Evolutionary conservation across 371 early-diverging fungal genomes (phyloP), one percentile per base, ranked within the genome.

Genomic region (Mucor plumbeus): DNA sequence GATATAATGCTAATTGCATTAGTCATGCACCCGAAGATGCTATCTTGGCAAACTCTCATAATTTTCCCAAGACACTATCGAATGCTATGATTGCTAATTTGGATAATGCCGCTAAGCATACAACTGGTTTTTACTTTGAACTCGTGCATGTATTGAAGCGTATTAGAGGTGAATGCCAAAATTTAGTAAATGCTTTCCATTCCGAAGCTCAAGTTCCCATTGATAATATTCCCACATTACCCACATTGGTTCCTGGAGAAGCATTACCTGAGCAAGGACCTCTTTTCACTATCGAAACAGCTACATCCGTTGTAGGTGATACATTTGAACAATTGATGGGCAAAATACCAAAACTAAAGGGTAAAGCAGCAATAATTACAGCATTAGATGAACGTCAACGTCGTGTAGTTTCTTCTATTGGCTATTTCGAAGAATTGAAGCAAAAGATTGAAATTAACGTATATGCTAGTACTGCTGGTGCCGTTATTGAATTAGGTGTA

Each of bases 401-500:
- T n/a, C 87, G 92, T 14, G 85, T 90, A 0, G 69, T 85, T n/a
- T 75, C 88, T 3, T 85, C 90, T 0, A 82, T 91, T 17, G 90
- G 88, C 7, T 87, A 86, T 53, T 89, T 87, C 66, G 86, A 87
- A 59, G 86, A 86, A 1, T 72, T 85, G 54, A 88, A 89, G 65
- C 86, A 87, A 63, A 89, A 87, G 74, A 77, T 84, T 48, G 92
- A 94, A 50, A 87, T 88, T 17, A 85, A 90, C 33, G 91, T 90
- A 5, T 79, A 84, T 57, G 92, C 95, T 0, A 85, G 91, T n/a
- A 82, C 91, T 31, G 93, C 97, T 7, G 87, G 93, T 0, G 96
- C 98, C 1, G 88, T 95, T 4, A 90, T 95, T 6, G 86, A 89
- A 14, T 68, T 96, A 13, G 94, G 92, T 10, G 79, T 74, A 1